These are phyloP conservation scores for Ziziphus jujuba DNA, from an alignment of 306 rosid genomes.

Conservation along the genomic window DNA sequence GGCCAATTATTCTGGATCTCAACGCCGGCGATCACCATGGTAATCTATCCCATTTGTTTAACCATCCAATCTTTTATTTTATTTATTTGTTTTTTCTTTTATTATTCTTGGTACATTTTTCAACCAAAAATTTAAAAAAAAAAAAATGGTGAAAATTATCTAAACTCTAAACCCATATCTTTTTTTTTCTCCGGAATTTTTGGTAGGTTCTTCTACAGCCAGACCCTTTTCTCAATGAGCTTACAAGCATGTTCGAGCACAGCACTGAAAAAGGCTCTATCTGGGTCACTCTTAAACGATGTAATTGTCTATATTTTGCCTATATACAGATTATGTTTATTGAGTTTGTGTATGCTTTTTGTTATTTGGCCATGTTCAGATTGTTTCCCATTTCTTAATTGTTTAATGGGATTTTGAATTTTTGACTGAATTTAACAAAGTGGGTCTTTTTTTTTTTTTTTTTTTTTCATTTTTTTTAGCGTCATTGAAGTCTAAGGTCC, in stretches of 20 bases:
- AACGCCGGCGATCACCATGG: slow-evolving; percentile 2
- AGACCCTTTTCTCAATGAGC: slow-evolving; percentile 96
- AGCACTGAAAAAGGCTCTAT: slow-evolving; percentile 81
- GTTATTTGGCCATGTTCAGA: background rate
- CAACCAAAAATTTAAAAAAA: too few relatives aligned
- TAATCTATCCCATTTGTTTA: background rate
- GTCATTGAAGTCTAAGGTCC: slow-evolving; percentile 72
- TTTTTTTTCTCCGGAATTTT: slow-evolving; percentile 10
- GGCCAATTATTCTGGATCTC: background rate
- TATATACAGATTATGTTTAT: too few relatives aligned
- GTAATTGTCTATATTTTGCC: slow-evolving; percentile 39
- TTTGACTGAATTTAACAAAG: slow-evolving; percentile 1
- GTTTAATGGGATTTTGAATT: slow-evolving; percentile 14
- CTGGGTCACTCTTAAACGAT: slow-evolving; percentile 97
- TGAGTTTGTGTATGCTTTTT: background rate
- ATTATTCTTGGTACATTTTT: too few relatives aligned
- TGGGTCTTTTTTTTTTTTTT: slow-evolving; percentile 18
- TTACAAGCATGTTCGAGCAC: slow-evolving; percentile 87
- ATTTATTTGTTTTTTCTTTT: too few relatives aligned
- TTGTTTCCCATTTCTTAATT: background rate
- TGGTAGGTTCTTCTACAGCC: slow-evolving; percentile 72
- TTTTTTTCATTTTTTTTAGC: too few relatives aligned
- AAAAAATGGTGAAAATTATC: too few relatives aligned
- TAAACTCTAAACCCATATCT: background rate
- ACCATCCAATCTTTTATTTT: background rate